A percentile compares a stretch with the other conserved stretches of the same genome.
Conservation (phyloP, 306 rosid species). For the Potentilla sterilis region DNA sequence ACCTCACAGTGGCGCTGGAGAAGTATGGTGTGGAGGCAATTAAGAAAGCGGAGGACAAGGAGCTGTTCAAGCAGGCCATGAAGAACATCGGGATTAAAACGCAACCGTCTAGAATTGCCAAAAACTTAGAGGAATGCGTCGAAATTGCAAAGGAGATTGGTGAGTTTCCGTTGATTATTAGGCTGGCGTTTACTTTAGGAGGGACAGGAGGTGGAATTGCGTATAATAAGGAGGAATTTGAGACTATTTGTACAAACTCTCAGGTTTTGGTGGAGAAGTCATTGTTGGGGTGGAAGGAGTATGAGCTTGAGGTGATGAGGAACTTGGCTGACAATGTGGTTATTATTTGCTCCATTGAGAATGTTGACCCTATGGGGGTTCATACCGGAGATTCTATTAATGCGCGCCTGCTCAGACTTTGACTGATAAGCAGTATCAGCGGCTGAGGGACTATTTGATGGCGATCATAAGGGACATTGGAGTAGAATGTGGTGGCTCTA, state of each 20-base stretch:
- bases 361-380: conserved; percentile 97
- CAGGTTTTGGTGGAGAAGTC: conserved; percentile 95
- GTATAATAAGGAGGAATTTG: conserved; percentile 76
- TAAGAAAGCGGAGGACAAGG: conserved; percentile 87
- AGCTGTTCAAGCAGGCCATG: conserved; percentile 88
- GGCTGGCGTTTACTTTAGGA: conserved; percentile 84
- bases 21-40: conserved; percentile 78
- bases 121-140: conserved; percentile 53
- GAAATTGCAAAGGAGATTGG: conserved; percentile 60
- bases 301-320: conserved; percentile 98
- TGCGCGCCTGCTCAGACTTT: conserved; percentile 92
- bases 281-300: conserved; percentile 93
- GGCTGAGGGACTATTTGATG: conserved; percentile 70
- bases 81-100: conserved; percentile 76
- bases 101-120: conserved; percentile 77
- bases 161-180: conserved; percentile 70
- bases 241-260: conserved; percentile 70
- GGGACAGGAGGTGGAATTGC: conserved; percentile 98
- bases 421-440: conserved; percentile 94
- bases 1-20: conserved; percentile 70
- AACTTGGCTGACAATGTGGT: conserved; percentile 96
- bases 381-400: conserved; percentile 97
- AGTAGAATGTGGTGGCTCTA: conserved; percentile 83
- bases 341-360: conserved; percentile 94
- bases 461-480: conserved; percentile 76